phyloP scores from a whole-genome alignment of 2,329 filamentous ascomycete species.

The Aureobasidium musti region DNA sequence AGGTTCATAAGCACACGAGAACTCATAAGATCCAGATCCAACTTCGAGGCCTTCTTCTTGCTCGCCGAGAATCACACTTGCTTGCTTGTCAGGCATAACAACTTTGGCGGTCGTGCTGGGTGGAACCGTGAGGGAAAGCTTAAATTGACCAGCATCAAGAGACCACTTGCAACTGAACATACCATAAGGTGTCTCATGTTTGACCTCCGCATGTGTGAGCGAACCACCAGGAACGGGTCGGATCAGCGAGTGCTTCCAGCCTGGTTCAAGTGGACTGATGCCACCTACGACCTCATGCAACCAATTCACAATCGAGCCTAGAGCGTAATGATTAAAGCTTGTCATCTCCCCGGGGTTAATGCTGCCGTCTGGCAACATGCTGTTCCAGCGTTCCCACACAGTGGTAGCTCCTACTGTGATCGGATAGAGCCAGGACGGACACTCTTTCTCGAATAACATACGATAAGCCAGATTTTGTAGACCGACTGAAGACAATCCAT shows the following conservation, averaged over 20 bases:
- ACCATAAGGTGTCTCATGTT: constrained; percentile 42
- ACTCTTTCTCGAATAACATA: constrained; percentile 52
- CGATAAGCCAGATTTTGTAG: constrained; percentile 42
- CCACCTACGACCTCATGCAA: constrained; percentile 51
- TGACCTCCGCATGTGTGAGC: constrained; percentile 38
- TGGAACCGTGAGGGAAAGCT: constrained; percentile 13
- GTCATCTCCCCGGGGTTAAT: constrained; percentile 54
- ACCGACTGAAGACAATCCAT: constrained; percentile 32
- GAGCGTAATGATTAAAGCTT: constrained; percentile 55
- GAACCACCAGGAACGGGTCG: constrained; percentile 41
- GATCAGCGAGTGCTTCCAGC: constrained; percentile 47
- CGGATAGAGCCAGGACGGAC: constrained; percentile 54
- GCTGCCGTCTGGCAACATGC: constrained; percentile 48
- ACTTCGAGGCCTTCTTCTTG: constrained; percentile 23
- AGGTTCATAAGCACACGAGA: constrained; percentile 16
- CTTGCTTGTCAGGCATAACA: constrained; percentile 26
- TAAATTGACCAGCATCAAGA: constrained; percentile 30
- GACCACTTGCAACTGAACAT: constrained; percentile 37
- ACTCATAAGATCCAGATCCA: constrained; percentile 25
- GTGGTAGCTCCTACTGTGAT: constrained; percentile 53
- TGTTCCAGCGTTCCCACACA: constrained; percentile 57
- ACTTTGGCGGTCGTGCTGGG: constrained; percentile 29
- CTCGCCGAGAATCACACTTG: constrained; percentile 13
- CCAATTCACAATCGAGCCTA: constrained; percentile 54
- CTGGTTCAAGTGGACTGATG: constrained; percentile 45